phyloP scores from a whole-genome alignment of 805 yeast species.

The Brettanomyces bruxellensis region DNA sequence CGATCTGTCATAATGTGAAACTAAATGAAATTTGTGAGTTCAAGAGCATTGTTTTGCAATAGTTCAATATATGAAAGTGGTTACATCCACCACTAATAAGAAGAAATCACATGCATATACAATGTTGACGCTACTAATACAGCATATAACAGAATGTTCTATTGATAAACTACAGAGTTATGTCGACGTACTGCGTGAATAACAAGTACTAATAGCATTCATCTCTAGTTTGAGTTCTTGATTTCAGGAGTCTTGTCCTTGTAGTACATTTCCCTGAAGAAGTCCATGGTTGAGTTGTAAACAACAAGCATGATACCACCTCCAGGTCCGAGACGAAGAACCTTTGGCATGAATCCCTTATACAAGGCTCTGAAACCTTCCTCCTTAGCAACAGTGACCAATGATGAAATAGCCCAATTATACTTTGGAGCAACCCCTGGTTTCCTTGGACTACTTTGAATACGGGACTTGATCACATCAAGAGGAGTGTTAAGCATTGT shows the following conservation, averaged over 20 bases:
- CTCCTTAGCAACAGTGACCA: constrained; percentile 66
- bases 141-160: too few species aligned
- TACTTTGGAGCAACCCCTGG: constrained; percentile 80
- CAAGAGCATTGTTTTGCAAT: too few species aligned
- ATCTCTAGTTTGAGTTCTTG: not conserved
- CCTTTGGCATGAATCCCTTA: constrained; percentile 96
- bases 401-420: constrained; percentile 84
- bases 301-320: constrained; percentile 97
- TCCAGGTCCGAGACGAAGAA: constrained; percentile 96
- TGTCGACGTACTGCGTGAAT: too few species aligned
- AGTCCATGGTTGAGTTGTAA: constrained; percentile 91
- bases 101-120: too few species aligned
- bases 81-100: too few species aligned
- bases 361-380: constrained; percentile 90
- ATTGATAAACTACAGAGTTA: too few species aligned
- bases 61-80: too few species aligned
- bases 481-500: constrained; percentile 94
- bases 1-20: too few species aligned
- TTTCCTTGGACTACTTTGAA: constrained; percentile 61
- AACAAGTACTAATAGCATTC: not conserved
- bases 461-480: constrained; percentile 94
- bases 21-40: too few species aligned
- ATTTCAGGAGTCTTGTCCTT: constrained; percentile 10
- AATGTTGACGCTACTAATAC: too few species aligned
- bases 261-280: constrained; percentile 58